Conservation (phyloP, 2,329 filamentous ascomycete genomes). For the Lachnellula arida region DNA sequence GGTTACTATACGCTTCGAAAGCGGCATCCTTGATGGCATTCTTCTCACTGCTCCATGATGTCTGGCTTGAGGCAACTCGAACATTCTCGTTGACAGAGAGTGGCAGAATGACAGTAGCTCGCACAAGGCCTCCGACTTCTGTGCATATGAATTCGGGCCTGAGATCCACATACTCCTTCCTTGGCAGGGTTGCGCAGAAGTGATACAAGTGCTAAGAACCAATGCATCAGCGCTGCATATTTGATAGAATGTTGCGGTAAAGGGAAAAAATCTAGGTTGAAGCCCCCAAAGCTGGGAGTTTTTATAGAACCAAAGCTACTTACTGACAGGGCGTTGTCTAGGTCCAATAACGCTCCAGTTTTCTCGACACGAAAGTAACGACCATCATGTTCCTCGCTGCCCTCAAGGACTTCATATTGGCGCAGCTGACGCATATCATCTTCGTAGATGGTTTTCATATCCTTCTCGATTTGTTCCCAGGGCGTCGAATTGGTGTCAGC, state of each 20-base stretch:
- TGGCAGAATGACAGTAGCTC: constrained; percentile 66
- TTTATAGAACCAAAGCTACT: background rate
- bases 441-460: constrained; percentile 54
- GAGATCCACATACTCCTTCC: constrained; percentile 55
- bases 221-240: background rate
- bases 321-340: constrained; percentile 62
- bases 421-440: constrained; percentile 29
- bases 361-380: constrained; percentile 38
- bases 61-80: constrained; percentile 47
- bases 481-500: constrained; percentile 36
- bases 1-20: constrained; percentile 64
- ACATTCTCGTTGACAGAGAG: constrained; percentile 60
- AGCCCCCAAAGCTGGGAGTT: no score
- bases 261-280: no score
- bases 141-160: constrained; percentile 60
- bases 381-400: constrained; percentile 31
- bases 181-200: constrained; percentile 62
- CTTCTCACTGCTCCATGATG: constrained; percentile 61
- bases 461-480: constrained; percentile 64
- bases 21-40: constrained; percentile 64
- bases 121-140: constrained; percentile 41
- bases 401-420: constrained; percentile 20
- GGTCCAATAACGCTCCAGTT: constrained; percentile 61
- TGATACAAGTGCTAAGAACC: constrained; percentile 62
- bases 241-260: no score